Evolutionary conservation across 1,139 yeast species (phyloP).

Genomic region (Sugiyamaella grinbergsii): DNA sequence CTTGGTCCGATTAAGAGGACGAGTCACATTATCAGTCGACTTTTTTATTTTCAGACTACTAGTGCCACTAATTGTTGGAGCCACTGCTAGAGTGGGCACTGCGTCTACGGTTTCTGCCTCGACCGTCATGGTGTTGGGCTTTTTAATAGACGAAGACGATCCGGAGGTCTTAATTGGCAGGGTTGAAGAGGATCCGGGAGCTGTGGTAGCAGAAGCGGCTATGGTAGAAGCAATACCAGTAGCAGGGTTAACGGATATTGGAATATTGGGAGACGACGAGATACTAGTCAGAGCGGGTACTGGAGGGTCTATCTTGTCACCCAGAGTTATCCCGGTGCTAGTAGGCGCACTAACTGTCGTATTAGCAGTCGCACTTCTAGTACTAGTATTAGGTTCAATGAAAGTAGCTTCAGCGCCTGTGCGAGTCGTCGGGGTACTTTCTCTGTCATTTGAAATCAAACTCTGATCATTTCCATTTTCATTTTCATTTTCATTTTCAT

Average conservation of each 20-base stretch:
- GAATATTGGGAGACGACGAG: conserved; percentile 5
- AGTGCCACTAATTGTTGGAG: conserved; percentile 29
- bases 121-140: conserved; percentile 42
- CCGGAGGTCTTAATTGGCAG: conserved; percentile 10
- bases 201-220: background rate
- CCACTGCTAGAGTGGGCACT: conserved; percentile 42
- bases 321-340: conserved; percentile 5
- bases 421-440: too few relatives aligned
- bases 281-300: background rate
- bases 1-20: conserved; percentile 26
- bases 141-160: conserved; percentile 16
- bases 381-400: too few relatives aligned
- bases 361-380: conserved; percentile 7
- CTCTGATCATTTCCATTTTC: too few relatives aligned
- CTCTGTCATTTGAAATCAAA: too few relatives aligned
- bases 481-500: too few relatives aligned
- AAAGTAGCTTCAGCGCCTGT: too few relatives aligned
- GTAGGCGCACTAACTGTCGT: conserved; percentile 17
- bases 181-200: conserved; percentile 17
- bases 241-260: conserved; percentile 2
- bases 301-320: background rate
- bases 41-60: conserved; percentile 36
- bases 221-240: conserved; percentile 4
- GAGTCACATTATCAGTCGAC: conserved; percentile 40
- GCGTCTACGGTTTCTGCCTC: conserved; percentile 49